These are phyloP conservation scores for Lasiodiplodia sp. DNA, from an alignment of 2,329 filamentous ascomycete species.

Conservation along the genomic window DNA sequence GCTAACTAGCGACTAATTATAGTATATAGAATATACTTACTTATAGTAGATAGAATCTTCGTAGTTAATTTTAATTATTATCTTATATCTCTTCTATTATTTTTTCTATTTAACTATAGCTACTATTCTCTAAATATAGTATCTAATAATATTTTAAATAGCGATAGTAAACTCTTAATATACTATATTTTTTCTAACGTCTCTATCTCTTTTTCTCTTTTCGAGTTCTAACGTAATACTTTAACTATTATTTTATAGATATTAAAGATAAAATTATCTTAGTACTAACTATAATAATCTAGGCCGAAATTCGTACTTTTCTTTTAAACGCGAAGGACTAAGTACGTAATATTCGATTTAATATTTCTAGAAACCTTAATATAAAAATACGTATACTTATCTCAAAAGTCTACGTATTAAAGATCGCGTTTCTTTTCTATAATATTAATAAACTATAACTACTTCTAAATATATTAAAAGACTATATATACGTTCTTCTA, in stretches of 20 bases:
- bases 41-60: too few species aligned
- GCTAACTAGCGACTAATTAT: too few species aligned
- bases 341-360: neutral
- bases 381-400: neutral
- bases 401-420: neutral
- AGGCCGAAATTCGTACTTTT: neutral
- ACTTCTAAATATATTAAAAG: neutral
- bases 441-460: neutral
- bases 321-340: neutral
- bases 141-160: too few species aligned
- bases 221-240: too few species aligned
- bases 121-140: too few species aligned
- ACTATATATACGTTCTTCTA: neutral
- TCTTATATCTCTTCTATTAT: too few species aligned
- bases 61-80: too few species aligned
- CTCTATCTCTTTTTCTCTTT: too few species aligned
- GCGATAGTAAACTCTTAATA: too few species aligned
- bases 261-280: neutral
- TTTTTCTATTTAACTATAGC: too few species aligned
- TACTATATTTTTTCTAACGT: fast-evolving
- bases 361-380: neutral
- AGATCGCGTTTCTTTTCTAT: neutral
- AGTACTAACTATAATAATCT: neutral
- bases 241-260: too few species aligned
- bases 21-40: too few species aligned